Conservation (phyloP, 2,329 filamentous ascomycete species). For the Epichloe gansuensis region DNA sequence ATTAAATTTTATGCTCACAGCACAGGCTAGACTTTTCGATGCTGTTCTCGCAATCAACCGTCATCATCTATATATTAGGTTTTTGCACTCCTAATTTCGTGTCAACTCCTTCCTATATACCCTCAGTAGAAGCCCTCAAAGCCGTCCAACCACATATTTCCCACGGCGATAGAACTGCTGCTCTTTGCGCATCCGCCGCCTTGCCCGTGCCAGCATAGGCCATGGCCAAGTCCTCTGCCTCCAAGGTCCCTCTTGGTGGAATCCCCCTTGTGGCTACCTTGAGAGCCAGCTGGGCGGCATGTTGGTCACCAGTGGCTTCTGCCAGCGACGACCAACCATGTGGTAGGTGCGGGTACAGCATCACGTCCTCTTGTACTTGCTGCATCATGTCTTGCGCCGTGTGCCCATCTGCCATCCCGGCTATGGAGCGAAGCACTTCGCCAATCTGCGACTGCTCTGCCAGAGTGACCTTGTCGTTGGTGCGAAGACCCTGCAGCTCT, state of each 20-base stretch:
- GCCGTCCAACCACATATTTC: constrained; percentile 49
- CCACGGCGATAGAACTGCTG: constrained; percentile 77
- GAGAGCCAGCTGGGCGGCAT: constrained; percentile 63
- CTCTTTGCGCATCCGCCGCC: constrained; percentile 61
- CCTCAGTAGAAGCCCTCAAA: constrained; percentile 24
- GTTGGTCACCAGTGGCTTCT: constrained; percentile 38
- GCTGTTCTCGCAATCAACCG: too few relatives aligned
- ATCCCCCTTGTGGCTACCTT: constrained; percentile 63
- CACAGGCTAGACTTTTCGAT: too few relatives aligned
- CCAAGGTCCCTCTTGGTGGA: constrained; percentile 57
- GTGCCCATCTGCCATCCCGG: constrained; percentile 39
- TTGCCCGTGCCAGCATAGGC: constrained; percentile 64
- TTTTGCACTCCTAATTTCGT: constrained; percentile 7
- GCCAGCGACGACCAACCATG: constrained; percentile 72
- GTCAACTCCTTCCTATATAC: constrained; percentile 8
- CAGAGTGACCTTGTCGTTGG: constrained; percentile 47
- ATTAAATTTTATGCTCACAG: too few relatives aligned
- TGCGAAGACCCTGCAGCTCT: constrained; percentile 62
- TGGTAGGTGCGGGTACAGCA: constrained; percentile 68
- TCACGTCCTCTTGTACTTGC: constrained; percentile 62
- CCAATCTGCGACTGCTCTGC: constrained; percentile 57
- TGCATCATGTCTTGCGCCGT: constrained; percentile 39
- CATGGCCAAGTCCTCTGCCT: constrained; percentile 54
- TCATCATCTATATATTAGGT: not conserved
- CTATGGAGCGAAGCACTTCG: constrained; percentile 63